Evolutionary conservation across 345 rosid species (phyloP).

Genomic region (Dimocarpus longan): DNA sequence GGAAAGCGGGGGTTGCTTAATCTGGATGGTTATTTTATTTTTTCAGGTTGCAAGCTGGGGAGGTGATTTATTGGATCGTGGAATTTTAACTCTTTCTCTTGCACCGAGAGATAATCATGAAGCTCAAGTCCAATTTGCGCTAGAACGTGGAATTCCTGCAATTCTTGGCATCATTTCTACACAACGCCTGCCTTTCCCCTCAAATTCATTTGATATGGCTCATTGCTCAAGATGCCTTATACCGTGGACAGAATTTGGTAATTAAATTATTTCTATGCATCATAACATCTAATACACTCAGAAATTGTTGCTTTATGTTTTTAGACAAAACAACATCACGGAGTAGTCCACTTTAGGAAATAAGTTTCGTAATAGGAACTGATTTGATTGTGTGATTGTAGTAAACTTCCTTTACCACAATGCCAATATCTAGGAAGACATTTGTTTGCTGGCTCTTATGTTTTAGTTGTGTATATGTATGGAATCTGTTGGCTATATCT

Average conservation of each 20-base stretch:
- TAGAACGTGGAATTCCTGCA: conserved; percentile 99
- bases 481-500: background rate
- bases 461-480: background rate
- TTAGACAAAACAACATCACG: conserved; percentile 8
- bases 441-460: background rate
- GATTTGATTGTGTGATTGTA: background rate
- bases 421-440: background rate
- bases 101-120: conserved; percentile 99
- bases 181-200: conserved; percentile 95
- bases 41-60: conserved; percentile 99
- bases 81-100: conserved; percentile 86
- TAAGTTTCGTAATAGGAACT: background rate
- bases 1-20: background rate
- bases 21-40: conserved; percentile 4
- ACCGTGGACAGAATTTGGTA: conserved; percentile 99
- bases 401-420: background rate
- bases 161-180: conserved; percentile 96
- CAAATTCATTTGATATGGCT: conserved; percentile 98
- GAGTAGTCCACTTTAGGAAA: background rate
- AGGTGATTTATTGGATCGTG: conserved; percentile 90
- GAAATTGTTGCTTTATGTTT: background rate
- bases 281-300: background rate
- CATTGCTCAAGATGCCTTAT: conserved; percentile 99
- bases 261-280: background rate
- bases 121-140: conserved; percentile 98